Conservation (phyloP, 371 early-diverging fungal genomes). For the Apophysomyces trapeziformis region DNA sequence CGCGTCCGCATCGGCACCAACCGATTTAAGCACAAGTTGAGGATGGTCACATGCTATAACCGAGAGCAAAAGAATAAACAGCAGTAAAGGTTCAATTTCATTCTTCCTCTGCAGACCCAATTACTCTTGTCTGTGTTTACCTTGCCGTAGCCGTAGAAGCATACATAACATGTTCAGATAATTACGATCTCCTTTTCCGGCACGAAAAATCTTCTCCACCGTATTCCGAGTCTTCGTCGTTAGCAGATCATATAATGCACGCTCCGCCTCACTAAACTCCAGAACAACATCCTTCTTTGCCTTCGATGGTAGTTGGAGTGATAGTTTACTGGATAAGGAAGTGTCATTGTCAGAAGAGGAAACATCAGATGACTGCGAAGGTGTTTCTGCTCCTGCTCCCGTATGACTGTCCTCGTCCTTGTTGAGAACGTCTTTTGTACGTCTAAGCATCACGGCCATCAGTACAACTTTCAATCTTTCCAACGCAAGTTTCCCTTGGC, state of each 20-base stretch:
- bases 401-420: constrained; percentile 2
- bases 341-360: constrained; percentile 14
- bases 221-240: constrained; percentile 49
- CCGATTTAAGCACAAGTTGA: constrained; percentile 70
- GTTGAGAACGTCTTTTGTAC: constrained; percentile 62
- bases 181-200: constrained; percentile 50
- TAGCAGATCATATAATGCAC: constrained; percentile 64
- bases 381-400: constrained; percentile 6
- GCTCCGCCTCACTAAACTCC: constrained; percentile 61
- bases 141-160: constrained; percentile 60
- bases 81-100: neutral
- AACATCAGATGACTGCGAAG: constrained; percentile 8
- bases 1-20: constrained; percentile 49
- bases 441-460: constrained; percentile 72
- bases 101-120: neutral
- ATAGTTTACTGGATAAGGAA: constrained; percentile 28
- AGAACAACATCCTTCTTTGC: constrained; percentile 57
- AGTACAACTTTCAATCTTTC: constrained; percentile 64
- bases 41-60: constrained; percentile 73
- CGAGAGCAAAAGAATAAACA: constrained; percentile 6
- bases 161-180: constrained; percentile 64
- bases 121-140: constrained; percentile 13
- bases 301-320: constrained; percentile 65
- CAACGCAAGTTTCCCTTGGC: constrained; percentile 41
- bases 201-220: constrained; percentile 43